Evolutionary conservation across 2,329 filamentous ascomycete genomes (phyloP), one percentile per base, ranked within the genome.

Genomic region (Fusarium sp.): DNA sequence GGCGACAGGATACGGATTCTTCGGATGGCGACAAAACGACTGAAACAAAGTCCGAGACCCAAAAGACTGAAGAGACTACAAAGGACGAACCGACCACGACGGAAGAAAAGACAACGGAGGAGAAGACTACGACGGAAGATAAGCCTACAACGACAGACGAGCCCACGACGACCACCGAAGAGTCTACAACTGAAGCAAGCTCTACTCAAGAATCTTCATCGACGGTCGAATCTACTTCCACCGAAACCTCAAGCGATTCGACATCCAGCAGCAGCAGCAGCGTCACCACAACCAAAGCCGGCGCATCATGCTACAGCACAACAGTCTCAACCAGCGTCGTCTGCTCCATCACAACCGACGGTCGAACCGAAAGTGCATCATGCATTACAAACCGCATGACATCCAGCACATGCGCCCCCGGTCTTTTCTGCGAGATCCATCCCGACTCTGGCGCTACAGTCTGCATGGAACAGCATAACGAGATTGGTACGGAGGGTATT

Each of bases 291-390:
- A 37, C 60, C 6, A 32, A 50, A 4, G 41, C 32, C 5, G 66
- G 66, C 5, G 66, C 52, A 5, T 69, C 66, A 1, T 69, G 66
- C 37, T 64, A 64, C 38, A 69, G 64, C 38, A 69, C 66, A 35
- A 64, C 59, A 0, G 48, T 68, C 8, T 32, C 48, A 17, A 69
- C 64, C n/a, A 69, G 26, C 5, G 60, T 68, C 2, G 46, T 69
- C 4, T 69, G 66, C 33, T 52, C 54, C 14, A 53, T 64, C 11
- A 69, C 66, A 3, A 69, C 64, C 10, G 59, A 18, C 26, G 64
- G 64, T 14, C 59, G 26, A 5, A 69, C 66, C 33, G 37, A 69
- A 23, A 64, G 64, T 11, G 41, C 37, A 0, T 37, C 66, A 0
- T 69, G 66, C 42, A 64, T 59, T 18, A 64, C 66, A 6, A 58